Base-by-base conservation (phyloP, 2,329 filamentous ascomycete genomes). In the Talaromyces albobiverticillius region DNA sequence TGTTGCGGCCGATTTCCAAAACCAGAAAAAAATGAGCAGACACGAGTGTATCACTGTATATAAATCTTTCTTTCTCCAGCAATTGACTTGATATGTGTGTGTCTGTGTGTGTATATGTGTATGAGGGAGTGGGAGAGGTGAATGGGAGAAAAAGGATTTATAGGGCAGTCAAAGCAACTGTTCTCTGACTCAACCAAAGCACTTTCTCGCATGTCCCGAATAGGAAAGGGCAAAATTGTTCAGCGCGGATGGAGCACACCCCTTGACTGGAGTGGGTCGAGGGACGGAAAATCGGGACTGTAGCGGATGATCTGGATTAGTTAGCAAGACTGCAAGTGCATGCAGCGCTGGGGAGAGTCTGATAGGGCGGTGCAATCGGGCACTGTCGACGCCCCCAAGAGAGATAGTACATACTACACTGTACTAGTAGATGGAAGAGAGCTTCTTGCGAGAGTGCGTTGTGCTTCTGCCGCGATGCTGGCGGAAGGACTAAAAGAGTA, bases 201-300 rank as follows among this genome's bases (percentile, higher is more conserved):
- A 16, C 10, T 40, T 20, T 10, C 36, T 10, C 8, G 36, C 36
- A 40, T 40, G 36, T 22, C 36, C 36, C 16, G n/a, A 40, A 20
- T 18, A 40, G 36, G 36, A n/a, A 40, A 40, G 36, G 10, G 18
- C n/a, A 40, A 40, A 40, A 20, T 22, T 40, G 16, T 40, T 9
- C 36, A n/a, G 36, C 16, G 36, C n/a, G n/a, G 36, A 38, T 38
- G 36, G 36, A 20, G 16, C 8, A 38, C 4, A 65, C 48, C 48
- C 48, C 48, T 51, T 67, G 56, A 68, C 62, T 57, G 71, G 57
- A 53, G 68, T 64, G 53, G 64, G 61, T 69, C 71, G 54, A 36
- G 6, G 51, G 41, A 46, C 23, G 43, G 42, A 46, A 23, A 52
- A 20, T 34, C 20, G 49, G 23, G 32, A 47, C 25, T 32, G 11